phyloP scores from a whole-genome alignment of 805 yeast genomes.

The Lipomyces yamadae region DNA sequence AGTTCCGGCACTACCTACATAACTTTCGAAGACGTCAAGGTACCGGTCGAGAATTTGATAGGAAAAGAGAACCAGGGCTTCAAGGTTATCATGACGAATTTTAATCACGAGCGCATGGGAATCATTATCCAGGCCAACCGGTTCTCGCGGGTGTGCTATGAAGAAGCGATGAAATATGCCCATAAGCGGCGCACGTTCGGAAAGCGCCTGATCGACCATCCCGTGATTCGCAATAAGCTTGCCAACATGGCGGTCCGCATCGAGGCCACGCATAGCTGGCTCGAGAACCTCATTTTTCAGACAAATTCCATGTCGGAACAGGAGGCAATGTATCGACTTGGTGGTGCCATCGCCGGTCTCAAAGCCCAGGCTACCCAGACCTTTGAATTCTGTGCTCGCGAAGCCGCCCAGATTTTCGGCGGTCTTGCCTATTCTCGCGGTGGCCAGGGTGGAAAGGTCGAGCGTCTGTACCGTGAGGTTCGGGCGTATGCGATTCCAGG shows the following conservation, averaged over 20 bases:
- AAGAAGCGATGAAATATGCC: constrained; percentile 50
- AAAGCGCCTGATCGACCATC: constrained; percentile 49
- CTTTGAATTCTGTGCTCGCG: constrained; percentile 52
- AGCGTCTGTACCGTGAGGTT: constrained; percentile 52
- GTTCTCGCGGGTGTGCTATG: constrained; percentile 47
- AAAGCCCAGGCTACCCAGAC: constrained; percentile 50
- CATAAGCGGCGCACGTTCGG: constrained; percentile 52
- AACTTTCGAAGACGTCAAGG: constrained; percentile 52
- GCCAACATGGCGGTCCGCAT: constrained; percentile 50
- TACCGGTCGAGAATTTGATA: constrained; percentile 49
- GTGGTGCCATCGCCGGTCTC: constrained; percentile 52
- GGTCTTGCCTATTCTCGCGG: constrained; percentile 52
- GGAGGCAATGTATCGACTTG: constrained; percentile 48
- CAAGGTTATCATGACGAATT: constrained; percentile 51
- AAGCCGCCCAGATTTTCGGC: constrained; percentile 52
- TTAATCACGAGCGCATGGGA: constrained; percentile 52
- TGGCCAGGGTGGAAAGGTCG: constrained; percentile 52
- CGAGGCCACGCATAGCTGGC: constrained; percentile 51
- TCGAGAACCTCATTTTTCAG: constrained; percentile 48
- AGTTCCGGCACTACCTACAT: constrained; percentile 51
- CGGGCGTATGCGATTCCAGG: constrained; percentile 54
- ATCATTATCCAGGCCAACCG: constrained; percentile 50
- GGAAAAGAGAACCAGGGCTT: constrained; percentile 51
- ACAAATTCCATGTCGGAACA: constrained; percentile 42
- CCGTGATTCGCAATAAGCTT: constrained; percentile 51